Base-by-base conservation (phyloP, 169 alveolate genomes). In the Plasmodium relictum region DNA sequence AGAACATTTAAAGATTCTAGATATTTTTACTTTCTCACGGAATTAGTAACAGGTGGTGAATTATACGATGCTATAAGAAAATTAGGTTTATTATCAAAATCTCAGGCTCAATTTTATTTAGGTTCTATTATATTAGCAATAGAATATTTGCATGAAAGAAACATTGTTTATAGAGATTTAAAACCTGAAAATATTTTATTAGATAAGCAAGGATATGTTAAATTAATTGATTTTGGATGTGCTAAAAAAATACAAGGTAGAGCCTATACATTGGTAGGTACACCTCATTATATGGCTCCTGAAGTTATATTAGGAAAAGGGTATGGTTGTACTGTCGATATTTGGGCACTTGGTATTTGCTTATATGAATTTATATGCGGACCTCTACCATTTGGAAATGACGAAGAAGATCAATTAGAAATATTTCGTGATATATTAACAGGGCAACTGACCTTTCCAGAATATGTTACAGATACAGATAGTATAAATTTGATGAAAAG, bases 301-400 rank as follows among this genome's bases (percentile, higher is more conserved):
- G 98, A 97, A 59, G 96, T 97, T 56, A 95, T 97, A 22, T 88
- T 96, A 24, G 99, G 99, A 52, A 96, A 97, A 88, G 99, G 99
- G 0, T 98, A 98, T 91, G 96, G 98, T n/a, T 96, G 97, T 72
- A 95, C 98, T 20, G 99, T 97, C 44, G 99, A 99, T 89, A 95
- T 97, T 7, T 99, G 99, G 99, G 96, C 99, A 12, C 92, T 98
- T 61, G 99, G 99, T n/a, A 96, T 98, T 10, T 97, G 99, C 74
- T 95, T 99, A n/a, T 99, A 97, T 92, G 99, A 98, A 88, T 98
- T 99, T 88, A 91, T 99, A 85, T 98, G 99, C 87, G 99, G 99
- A 0, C 97, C 96, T 22, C 97, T 98, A 16, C 99, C 99, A 14
- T 99, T 98, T 88, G 99, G 99, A 7, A 97, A 94, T 74, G 99